Conservation (phyloP, 148 eudicot species). For the Talinum fruticosum region DNA sequence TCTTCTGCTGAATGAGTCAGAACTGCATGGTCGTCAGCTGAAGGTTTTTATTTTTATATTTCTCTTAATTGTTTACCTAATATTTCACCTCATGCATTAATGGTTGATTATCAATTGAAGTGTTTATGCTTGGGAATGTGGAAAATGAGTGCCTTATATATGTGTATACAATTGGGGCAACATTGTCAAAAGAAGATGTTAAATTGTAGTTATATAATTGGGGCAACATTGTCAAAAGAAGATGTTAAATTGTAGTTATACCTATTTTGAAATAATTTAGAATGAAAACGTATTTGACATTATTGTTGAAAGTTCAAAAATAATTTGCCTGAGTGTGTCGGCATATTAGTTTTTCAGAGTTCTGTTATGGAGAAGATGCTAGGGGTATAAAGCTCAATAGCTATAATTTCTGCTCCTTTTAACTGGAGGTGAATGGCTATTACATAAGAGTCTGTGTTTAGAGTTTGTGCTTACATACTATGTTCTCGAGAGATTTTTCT, state of each 20-base stretch:
- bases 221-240: not conserved
- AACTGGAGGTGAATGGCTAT: not conserved
- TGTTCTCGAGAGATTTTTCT: no score
- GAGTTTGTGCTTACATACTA: not conserved
- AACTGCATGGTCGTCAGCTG: constrained; percentile 68
- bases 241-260: not conserved
- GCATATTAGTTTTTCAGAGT: not conserved
- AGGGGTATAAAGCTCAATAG: not conserved
- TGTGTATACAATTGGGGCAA: not conserved
- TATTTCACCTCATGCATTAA: not conserved
- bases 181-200: not conserved
- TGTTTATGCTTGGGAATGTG: not conserved
- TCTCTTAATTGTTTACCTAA: no score
- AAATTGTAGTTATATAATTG: not conserved
- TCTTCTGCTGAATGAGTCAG: constrained; percentile 54
- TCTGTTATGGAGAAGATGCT: not conserved
- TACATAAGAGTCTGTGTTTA: not conserved
- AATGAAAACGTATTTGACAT: not conserved
- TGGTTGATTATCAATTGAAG: no score
- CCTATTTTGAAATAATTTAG: not conserved
- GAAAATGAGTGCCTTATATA: not conserved
- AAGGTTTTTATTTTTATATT: constrained; percentile 36
- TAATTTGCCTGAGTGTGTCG: not conserved
- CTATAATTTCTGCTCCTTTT: not conserved
- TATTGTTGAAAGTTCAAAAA: not conserved